Conservation (phyloP, 2,329 filamentous ascomycete species). For the Aspergillus caelatus region DNA sequence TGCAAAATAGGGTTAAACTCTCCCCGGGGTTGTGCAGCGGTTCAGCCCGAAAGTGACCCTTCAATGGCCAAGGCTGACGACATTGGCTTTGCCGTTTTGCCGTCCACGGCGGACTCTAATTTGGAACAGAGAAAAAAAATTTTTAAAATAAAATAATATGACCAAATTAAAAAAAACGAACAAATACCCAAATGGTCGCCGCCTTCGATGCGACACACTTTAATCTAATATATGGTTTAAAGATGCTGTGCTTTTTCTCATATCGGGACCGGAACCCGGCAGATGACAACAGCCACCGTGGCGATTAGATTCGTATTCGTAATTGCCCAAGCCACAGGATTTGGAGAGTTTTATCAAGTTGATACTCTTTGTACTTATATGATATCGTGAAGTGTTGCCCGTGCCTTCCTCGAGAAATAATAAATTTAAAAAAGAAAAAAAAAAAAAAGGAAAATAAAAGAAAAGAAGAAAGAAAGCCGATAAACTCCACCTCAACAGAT, state of each 20-base stretch:
- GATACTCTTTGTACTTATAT: neutral
- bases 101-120: slow-evolving; percentile 10
- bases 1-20: slow-evolving; percentile 18
- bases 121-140: neutral
- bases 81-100: slow-evolving; percentile 14
- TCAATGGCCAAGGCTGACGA: slow-evolving; percentile 18
- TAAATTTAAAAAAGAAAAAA: no score
- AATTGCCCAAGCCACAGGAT: slow-evolving; percentile 6
- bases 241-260: neutral
- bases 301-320: slow-evolving; percentile 12
- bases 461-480: neutral
- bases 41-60: slow-evolving; percentile 22
- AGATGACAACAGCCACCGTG: slow-evolving; percentile 16
- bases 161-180: neutral
- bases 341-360: neutral
- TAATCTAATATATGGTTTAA: neutral
- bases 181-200: neutral
- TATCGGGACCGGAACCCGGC: slow-evolving; percentile 7
- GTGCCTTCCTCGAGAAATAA: neutral
- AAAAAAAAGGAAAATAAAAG: neutral
- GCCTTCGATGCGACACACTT: neutral
- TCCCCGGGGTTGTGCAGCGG: slow-evolving; percentile 20
- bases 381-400: neutral
- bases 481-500: neutral
- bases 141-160: neutral